phyloP scores from a whole-genome alignment of 768 basidiomycete genomes.

The Pleurotus tuoliensis region DNA sequence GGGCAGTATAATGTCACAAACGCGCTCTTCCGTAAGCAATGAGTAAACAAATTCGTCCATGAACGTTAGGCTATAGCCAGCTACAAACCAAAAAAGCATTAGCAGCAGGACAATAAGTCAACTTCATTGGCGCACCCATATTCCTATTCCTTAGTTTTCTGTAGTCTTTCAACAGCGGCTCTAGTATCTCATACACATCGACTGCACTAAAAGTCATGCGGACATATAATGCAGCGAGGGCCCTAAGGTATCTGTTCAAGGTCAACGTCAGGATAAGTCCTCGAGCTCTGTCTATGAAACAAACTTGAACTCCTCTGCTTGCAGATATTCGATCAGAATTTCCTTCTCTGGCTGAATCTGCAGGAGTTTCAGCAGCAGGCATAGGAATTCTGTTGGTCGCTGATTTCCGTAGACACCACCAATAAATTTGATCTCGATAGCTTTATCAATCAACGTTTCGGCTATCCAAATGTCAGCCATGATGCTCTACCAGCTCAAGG shows the following conservation, averaged over 20 bases:
- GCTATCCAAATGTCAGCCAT: constrained; percentile 41
- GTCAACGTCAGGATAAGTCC: constrained; percentile 1
- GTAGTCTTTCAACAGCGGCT: constrained; percentile 93
- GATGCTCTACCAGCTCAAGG: constrained; percentile 3
- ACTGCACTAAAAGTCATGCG: constrained; percentile 89
- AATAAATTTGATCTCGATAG: constrained; percentile 74
- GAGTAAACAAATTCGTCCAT: constrained; percentile 92
- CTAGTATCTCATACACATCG: constrained; percentile 90
- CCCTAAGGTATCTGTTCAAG: constrained; percentile 77
- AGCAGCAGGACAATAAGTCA: not conserved
- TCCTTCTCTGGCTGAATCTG: constrained; percentile 99
- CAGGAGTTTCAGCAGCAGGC: constrained; percentile 87
- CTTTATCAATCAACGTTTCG: constrained; percentile 90
- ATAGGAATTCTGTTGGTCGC: constrained; percentile 90
- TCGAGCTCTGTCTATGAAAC: constrained; percentile 22
- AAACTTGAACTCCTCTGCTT: constrained; percentile 98
- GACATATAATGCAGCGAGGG: constrained; percentile 89
- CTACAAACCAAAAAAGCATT: constrained; percentile 34
- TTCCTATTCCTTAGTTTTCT: constrained; percentile 80
- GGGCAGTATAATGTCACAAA: constrained; percentile 95
- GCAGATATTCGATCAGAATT: constrained; percentile 90
- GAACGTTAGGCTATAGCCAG: constrained; percentile 78
- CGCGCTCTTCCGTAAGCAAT: constrained; percentile 83
- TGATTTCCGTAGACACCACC: constrained; percentile 97
- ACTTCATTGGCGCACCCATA: constrained; percentile 52